Percentiles rank a stretch among this genome's conserved stretches.
Conservation (phyloP, 2,329 filamentous ascomycete genomes). For the Diaporthe amygdali region DNA sequence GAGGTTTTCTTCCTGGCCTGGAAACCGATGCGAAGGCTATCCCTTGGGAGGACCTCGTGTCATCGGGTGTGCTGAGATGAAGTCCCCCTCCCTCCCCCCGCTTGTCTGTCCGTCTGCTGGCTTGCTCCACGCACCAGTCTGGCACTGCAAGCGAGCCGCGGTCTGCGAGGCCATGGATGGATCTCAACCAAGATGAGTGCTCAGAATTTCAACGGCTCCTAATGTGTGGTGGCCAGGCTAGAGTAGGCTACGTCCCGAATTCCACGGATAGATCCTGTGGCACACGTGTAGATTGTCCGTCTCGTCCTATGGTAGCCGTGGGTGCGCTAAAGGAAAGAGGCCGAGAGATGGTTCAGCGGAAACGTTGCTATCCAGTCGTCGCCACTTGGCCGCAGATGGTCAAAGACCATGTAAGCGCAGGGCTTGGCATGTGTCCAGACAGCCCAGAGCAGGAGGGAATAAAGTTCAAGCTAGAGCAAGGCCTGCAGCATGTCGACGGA, state of each 20-base stretch:
- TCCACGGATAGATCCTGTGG: slow-evolving; percentile 6
- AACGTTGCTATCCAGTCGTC: not conserved
- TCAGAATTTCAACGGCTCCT: slow-evolving; percentile 17
- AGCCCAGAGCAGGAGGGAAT: not conserved
- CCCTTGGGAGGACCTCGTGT: not conserved
- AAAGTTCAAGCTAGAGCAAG: slow-evolving; percentile 19
- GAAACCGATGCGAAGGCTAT: slow-evolving; percentile 19
- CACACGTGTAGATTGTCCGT: not conserved
- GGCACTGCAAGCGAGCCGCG: slow-evolving; percentile 1
- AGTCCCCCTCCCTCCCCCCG: not conserved
- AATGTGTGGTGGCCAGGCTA: slow-evolving; percentile 14
- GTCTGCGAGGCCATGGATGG: not conserved
- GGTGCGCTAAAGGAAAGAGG: slow-evolving; percentile 10
- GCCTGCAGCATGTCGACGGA: slow-evolving; percentile 16
- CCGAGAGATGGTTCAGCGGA: not conserved
- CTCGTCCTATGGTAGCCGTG: not conserved
- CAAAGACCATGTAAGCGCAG: not conserved
- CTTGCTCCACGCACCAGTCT: not conserved
- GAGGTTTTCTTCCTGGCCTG: not conserved
- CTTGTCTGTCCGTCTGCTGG: not conserved
- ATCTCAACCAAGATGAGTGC: not conserved
- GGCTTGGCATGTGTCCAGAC: not conserved
- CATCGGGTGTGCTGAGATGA: not conserved
- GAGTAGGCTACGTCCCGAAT: slow-evolving; percentile 1
- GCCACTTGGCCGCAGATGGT: slow-evolving; percentile 16